Base-by-base conservation (phyloP, 2,329 filamentous ascomycete species). In the Ascochyta clinopodiicola region DNA sequence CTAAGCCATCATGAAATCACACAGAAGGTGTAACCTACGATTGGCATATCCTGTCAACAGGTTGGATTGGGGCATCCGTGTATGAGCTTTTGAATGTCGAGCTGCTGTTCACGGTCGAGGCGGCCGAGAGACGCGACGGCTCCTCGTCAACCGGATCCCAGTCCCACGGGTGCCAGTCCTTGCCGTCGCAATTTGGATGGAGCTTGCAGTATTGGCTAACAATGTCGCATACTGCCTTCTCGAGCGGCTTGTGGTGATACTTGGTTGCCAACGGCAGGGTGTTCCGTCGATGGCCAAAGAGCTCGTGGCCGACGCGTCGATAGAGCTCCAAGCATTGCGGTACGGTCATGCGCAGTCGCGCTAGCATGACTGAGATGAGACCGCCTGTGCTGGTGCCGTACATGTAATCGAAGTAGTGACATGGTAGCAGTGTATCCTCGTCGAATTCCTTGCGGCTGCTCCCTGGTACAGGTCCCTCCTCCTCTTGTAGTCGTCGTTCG, bases 321-420 rank as follows among this genome's bases (percentile, higher is more conserved):
- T 81, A 81, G 34, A 80, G 73, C 21, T 80, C 77, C 24, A 82
- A 67, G 36, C 77, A 81, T 60, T 82, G 78, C 1, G 75, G 73
- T 4, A 81, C 77, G 1, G 76, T 79, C 80, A 82, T 82, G 5
- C 80, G 79, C 39, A 82, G 67, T 13, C 80, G 71, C 0, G 78
- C 80, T 2, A 82, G 75, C 72, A 82, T 80, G 2, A 80, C 80
- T 1, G 80, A 78, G 52, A 82, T 82, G 35, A 82, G 68, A 13
- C 81, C 81, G n/a, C 81, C 81, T 0, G 80, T 83, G 35, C 77
- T 80, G 5, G 80, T 82, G 21, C 81, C 81, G 50, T 80, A 82
- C 73, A 82, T 82, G 68, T 80, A 80, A 59, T 83, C 81, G 66
- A 83, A 83, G 65, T 82, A 82, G 57, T 82, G 78, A 54, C 79